Base-by-base conservation (phyloP, 164 flowering plant species). In the Piper betle region DNA sequence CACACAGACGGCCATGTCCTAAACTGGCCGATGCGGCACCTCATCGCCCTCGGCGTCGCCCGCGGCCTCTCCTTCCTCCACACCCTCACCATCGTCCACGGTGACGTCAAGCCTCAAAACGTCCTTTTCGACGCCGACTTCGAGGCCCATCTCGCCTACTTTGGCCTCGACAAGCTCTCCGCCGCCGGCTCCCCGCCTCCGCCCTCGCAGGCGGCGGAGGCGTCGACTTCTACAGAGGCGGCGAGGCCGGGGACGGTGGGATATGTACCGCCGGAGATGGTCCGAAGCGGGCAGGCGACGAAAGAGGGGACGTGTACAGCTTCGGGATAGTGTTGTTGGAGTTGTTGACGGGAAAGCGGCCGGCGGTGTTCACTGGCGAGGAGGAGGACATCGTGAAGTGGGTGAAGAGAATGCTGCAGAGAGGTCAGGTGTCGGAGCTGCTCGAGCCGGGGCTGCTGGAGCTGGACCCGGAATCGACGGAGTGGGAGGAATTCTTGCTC, bases 301-400 rank as follows among this genome's bases (percentile, higher is more conserved):
- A 86, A 71, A 59, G 95, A 93, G 74, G 71, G 0, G 99, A 93
- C 60, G 91, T 86, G 0, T 93, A 90, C 76, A 88, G 99, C 66
- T 93, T 85, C 39, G 97, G 99, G 12, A 88, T 93, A 5, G 86
- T 93, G 11, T 57, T 93, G 73, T 71, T 93, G 5, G 99, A 93
- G 72, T 74, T 88, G 13, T 68, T 93, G 25, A 93, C 97, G 0
- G 97, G 99, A 3, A 80, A 78, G 55, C 75, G 82, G 58, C 94
- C 97, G 3, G 84, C 81, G 53, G 84, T 86, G 97, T 93, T 93
- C 69, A 79, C 78, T 12, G 58, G 0, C 72, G 55, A 85, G 55
- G 97, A 88, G n/a, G 99, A 93, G 66, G 96, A 93, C 65, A 88
- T 93, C 2, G 99, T 93, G 58, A 88, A 90, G 63, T 93, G 99